phyloP scores from a whole-genome alignment of 306 rosid species.

The Mimosa bimucronata region DNA sequence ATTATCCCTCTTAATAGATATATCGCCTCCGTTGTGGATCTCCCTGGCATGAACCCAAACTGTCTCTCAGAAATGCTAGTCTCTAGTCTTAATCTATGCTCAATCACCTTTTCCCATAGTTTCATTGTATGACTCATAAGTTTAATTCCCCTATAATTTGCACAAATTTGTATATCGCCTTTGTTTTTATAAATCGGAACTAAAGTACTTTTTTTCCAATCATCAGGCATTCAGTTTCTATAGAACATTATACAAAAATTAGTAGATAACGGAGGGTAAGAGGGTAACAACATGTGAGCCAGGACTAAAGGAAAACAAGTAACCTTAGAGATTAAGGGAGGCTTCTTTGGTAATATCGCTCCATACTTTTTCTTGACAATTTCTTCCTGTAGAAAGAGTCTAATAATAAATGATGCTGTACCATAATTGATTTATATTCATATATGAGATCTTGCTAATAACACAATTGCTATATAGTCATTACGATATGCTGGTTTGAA shows the following conservation, averaged over 20 bases:
- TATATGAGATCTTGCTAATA: conserved; percentile 18
- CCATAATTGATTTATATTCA: conserved; percentile 30
- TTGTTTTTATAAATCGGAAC: no score
- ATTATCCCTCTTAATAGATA: no score
- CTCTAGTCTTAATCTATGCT: no score
- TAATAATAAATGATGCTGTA: conserved; percentile 25
- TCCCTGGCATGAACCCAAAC: no score
- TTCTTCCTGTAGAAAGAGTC: conserved; percentile 67
- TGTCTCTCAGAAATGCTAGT: no score
- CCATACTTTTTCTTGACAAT: conserved; percentile 86
- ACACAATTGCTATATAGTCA: conserved; percentile 16
- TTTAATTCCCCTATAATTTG: no score
- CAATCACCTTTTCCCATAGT: no score
- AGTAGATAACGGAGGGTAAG: conserved; percentile 6
- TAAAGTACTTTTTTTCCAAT: no score
- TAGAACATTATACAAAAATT: conserved; percentile 26
- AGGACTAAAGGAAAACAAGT: conserved; percentile 18
- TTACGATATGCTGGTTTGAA: conserved; percentile 10
- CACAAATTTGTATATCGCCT: no score
- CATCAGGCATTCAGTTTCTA: no score
- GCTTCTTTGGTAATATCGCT: conserved; percentile 82
- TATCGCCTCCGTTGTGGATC: no score
- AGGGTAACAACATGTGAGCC: conserved; percentile 3
- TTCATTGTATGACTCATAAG: no score
- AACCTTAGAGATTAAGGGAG: conserved; percentile 96